Conservation (phyloP, 2,329 filamentous ascomycete genomes). For the Furcasterigmium sp. region DNA sequence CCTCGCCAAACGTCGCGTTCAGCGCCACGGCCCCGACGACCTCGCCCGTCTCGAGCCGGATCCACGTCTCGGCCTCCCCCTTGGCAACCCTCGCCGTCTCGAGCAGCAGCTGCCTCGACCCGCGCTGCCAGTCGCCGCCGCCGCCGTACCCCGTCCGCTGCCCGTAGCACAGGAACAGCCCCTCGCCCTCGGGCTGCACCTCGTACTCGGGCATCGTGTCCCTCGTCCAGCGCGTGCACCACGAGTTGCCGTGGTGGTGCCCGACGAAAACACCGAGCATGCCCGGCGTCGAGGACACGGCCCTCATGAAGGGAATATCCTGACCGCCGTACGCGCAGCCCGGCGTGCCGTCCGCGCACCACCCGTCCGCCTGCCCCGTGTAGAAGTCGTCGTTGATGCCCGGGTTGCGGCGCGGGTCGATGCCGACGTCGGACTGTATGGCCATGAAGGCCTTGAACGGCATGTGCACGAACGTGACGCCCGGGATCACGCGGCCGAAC, state of each 20-base stretch:
- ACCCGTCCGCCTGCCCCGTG: neutral
- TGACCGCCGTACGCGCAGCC: conserved; percentile 23
- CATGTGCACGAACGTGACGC: conserved; percentile 14
- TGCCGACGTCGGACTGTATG: conserved; percentile 8
- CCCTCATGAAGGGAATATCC: conserved; percentile 46
- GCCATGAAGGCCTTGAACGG: conserved; percentile 11
- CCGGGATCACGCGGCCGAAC: conserved; percentile 12
- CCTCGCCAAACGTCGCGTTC: conserved; percentile 54
- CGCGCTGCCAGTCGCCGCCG: conserved; percentile 60
- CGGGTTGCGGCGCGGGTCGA: conserved; percentile 28
- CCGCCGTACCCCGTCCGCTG: conserved; percentile 67
- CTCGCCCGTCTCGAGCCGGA: conserved; percentile 51
- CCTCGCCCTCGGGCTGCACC: conserved; percentile 21
- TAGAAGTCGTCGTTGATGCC: conserved; percentile 17
- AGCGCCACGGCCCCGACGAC: conserved; percentile 47
- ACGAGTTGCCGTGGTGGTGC: conserved; percentile 49
- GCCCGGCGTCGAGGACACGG: conserved; percentile 39
- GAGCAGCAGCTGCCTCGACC: conserved; percentile 33
- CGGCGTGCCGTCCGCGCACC: conserved; percentile 17
- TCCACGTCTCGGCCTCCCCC: conserved; percentile 51
- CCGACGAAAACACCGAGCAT: conserved; percentile 47
- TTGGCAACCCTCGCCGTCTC: conserved; percentile 5
- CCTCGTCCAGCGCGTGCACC: conserved; percentile 29
- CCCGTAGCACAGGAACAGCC: conserved; percentile 46
- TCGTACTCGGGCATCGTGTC: neutral